Evolutionary conservation across 1,284 basidiomycete species (phyloP).

Genomic region (Naganishia cerealis): DNA sequence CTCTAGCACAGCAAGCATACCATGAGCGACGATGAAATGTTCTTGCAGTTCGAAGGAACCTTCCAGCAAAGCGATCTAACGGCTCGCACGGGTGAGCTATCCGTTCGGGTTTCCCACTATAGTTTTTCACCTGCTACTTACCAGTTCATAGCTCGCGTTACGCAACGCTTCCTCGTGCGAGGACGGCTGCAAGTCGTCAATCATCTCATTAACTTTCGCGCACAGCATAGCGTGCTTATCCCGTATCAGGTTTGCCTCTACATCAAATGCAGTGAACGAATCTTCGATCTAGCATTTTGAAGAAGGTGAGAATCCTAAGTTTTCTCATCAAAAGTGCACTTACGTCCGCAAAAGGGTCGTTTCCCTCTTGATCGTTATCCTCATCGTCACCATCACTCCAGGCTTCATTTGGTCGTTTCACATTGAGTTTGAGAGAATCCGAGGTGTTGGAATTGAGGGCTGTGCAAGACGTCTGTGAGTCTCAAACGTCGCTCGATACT

Average conservation of each 20-base stretch:
- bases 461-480: conserved; percentile 37
- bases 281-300: conserved; percentile 68
- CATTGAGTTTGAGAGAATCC: conserved; percentile 71
- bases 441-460: conserved; percentile 9
- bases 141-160: conserved; percentile 82
- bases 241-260: conserved; percentile 82
- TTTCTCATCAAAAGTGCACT: conserved; percentile 32
- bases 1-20: conserved; percentile 89
- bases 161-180: conserved; percentile 75
- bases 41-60: conserved; percentile 84
- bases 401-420: conserved; percentile 77
- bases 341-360: conserved; percentile 91
- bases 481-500: neutral
- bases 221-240: conserved; percentile 86
- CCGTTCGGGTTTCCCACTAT: neutral
- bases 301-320: conserved; percentile 9
- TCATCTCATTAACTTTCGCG: conserved; percentile 74
- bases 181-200: conserved; percentile 79
- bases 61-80: conserved; percentile 71
- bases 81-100: neutral
- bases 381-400: conserved; percentile 79
- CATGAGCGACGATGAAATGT: conserved; percentile 86
- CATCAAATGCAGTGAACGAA: conserved; percentile 76
- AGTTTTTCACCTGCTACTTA: conserved; percentile 52
- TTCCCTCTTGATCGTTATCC: conserved; percentile 73